These are phyloP conservation scores for Apiospora sp. DNA, from an alignment of 2,329 filamentous ascomycete species.

Conservation along the genomic window DNA sequence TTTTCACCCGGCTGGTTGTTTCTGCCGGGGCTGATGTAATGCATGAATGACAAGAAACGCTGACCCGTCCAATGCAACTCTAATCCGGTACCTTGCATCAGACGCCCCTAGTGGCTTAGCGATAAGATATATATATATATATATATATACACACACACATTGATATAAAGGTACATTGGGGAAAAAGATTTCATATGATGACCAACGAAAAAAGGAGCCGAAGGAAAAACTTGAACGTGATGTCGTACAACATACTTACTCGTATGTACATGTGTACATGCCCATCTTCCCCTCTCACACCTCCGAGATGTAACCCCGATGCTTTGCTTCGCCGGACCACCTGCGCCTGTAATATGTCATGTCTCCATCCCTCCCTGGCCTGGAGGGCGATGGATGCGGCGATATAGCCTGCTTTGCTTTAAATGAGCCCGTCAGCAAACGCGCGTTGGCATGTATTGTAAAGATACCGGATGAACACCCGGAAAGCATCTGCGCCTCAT, in stretches of 20 bases:
- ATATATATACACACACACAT: neutral
- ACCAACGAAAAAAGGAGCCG: neutral
- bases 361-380: neutral
- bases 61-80: neutral
- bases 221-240: neutral
- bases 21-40: conserved; percentile 16
- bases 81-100: neutral
- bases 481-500: neutral
- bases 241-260: neutral
- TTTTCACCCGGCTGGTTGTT: neutral
- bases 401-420: neutral
- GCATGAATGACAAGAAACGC: conserved; percentile 20
- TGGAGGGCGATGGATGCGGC: neutral
- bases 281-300: neutral
- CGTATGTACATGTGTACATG: neutral
- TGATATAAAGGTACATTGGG: neutral
- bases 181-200: neutral
- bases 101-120: neutral
- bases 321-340: neutral
- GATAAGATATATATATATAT: neutral
- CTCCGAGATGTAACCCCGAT: neutral
- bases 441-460: neutral
- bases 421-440: neutral
- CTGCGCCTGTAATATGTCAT: neutral
- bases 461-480: neutral